These are phyloP conservation scores for Camellia lanceoleosa DNA, from an alignment of 148 eudicot genomes.

Conservation along the genomic window DNA sequence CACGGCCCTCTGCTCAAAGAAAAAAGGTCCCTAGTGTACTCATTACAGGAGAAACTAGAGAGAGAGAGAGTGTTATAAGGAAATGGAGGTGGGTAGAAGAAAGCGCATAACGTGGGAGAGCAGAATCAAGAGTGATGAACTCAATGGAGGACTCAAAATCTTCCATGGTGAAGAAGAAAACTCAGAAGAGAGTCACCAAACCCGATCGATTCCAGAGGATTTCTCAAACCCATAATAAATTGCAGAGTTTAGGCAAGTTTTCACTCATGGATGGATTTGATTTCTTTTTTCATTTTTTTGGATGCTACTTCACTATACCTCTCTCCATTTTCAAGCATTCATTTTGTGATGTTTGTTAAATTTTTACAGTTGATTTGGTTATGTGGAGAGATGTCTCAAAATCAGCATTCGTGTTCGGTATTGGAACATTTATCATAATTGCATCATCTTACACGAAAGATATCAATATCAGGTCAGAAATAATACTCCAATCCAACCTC, in stretches of 20 bases:
- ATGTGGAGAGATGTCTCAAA: constrained; percentile 73
- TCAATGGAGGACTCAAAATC: too few species aligned
- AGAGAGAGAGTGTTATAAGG: too few species aligned
- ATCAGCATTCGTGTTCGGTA: constrained; percentile 68
- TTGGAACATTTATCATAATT: constrained; percentile 58
- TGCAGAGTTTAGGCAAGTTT: constrained; percentile 56
- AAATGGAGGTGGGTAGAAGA: too few species aligned
- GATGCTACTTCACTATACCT: neutral
- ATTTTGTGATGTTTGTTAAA: neutral
- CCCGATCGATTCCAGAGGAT: constrained; percentile 31
- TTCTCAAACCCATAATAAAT: constrained; percentile 42
- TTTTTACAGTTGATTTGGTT: constrained; percentile 53
- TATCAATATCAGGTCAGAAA: constrained; percentile 45
- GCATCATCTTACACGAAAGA: constrained; percentile 65
- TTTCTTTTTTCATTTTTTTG: neutral
- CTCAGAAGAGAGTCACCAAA: constrained; percentile 14
- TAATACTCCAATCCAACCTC: neutral
- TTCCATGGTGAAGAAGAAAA: too few species aligned
- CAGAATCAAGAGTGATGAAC: too few species aligned
- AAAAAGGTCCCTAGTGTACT: too few species aligned
- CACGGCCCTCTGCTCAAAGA: too few species aligned
- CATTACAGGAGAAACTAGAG: too few species aligned
- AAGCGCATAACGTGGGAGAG: too few species aligned
- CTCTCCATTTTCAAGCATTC: neutral
- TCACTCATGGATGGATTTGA: neutral